Percentiles rank a stretch among this genome's conserved stretches.
Evolutionary conservation across 1,139 yeast genomes (phyloP).

Genomic region (Sporopachydermia cereana): DNA sequence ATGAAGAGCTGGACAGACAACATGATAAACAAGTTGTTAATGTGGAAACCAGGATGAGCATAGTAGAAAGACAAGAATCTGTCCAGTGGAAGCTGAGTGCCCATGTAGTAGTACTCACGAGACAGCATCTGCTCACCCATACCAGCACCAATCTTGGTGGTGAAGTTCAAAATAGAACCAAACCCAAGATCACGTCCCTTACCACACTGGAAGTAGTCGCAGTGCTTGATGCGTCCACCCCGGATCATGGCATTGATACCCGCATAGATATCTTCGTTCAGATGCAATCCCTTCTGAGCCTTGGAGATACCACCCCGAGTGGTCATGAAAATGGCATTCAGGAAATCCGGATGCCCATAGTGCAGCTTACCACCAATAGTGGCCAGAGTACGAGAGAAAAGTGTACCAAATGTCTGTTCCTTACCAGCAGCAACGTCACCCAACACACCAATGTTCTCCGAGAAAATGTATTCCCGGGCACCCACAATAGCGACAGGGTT

Average conservation of each 20-base stretch:
- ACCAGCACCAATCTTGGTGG: slow-evolving; percentile 99
- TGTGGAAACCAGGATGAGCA: slow-evolving; percentile 99
- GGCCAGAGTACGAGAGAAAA: slow-evolving; percentile 94
- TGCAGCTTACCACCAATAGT: slow-evolving; percentile 98
- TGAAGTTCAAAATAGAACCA: slow-evolving; percentile 95
- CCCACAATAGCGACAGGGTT: slow-evolving; percentile 96
- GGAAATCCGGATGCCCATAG: slow-evolving; percentile 99
- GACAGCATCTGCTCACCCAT: slow-evolving; percentile 99
- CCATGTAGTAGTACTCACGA: slow-evolving; percentile 93
- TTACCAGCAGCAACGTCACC: slow-evolving; percentile 99
- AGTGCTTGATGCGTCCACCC: slow-evolving; percentile 98
- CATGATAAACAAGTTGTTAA: slow-evolving; percentile 91
- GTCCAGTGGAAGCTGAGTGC: slow-evolving; percentile 94
- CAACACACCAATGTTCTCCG: slow-evolving; percentile 95
- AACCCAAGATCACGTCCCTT: slow-evolving; percentile 99
- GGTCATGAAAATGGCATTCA: slow-evolving; percentile 87
- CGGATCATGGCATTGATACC: slow-evolving; percentile 97
- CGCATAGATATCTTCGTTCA: slow-evolving; percentile 98
- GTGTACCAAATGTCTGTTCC: slow-evolving; percentile 98
- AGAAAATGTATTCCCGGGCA: slow-evolving; percentile 98
- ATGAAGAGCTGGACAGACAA: slow-evolving; percentile 87
- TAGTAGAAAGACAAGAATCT: slow-evolving; percentile 95
- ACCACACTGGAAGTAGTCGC: slow-evolving; percentile 99
- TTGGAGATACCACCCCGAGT: slow-evolving; percentile 99
- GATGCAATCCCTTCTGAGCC: slow-evolving; percentile 96